These are phyloP conservation scores for Chrysosporium keratinophilum DNA, from an alignment of 2,329 filamentous ascomycete genomes.

Conservation along the genomic window DNA sequence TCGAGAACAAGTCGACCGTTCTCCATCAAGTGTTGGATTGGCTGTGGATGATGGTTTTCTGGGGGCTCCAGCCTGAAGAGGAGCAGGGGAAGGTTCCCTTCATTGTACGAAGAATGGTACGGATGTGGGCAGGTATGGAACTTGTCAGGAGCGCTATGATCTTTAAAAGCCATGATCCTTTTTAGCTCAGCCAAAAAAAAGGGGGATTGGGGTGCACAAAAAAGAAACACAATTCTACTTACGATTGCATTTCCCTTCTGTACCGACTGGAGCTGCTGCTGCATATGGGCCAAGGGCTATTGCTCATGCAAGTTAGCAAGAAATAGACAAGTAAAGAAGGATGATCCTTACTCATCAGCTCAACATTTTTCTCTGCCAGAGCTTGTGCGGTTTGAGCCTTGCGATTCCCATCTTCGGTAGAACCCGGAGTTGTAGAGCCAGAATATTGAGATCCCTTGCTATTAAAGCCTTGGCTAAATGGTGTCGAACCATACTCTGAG, in stretches of 20 bases:
- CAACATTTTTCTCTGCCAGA: not conserved
- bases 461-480: not conserved
- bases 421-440: conserved; percentile 1
- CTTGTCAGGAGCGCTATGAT: conserved; percentile 2
- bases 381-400: not conserved
- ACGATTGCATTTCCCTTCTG: not conserved
- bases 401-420: not conserved
- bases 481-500: not conserved
- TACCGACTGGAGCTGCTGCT: not conserved
- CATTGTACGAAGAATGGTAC: conserved; percentile 18
- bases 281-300: conserved; percentile 1
- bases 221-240: not conserved
- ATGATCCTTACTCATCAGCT: not conserved
- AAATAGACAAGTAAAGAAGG: not conserved
- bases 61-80: conserved; percentile 21
- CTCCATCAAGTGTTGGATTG: conserved; percentile 14
- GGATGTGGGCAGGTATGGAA: conserved; percentile 22
- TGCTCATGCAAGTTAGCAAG: not conserved
- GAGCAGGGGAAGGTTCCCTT: conserved; percentile 19
- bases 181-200: not conserved
- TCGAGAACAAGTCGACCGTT: conserved; percentile 15
- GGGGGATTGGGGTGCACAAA: not conserved
- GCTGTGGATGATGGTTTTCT: not conserved
- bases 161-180: not conserved
- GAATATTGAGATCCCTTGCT: not conserved